These are phyloP conservation scores for Diplodia intermedia DNA, from an alignment of 2,329 filamentous ascomycete species.

Conservation along the genomic window DNA sequence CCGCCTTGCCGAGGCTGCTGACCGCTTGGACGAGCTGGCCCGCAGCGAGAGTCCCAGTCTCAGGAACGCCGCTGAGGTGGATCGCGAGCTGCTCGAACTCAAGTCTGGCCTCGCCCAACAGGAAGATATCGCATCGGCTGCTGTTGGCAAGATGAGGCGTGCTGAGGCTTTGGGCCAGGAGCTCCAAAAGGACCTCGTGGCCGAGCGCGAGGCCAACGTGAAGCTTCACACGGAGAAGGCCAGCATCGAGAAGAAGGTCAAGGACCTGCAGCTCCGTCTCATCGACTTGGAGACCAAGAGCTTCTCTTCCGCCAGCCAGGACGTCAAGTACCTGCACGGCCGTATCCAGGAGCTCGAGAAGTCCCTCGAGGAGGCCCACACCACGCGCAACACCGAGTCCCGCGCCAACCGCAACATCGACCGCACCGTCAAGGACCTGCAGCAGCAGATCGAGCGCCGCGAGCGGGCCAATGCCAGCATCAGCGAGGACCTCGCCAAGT, in stretches of 20 bases:
- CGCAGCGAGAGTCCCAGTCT: constrained; percentile 85
- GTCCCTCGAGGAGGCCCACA: constrained; percentile 83
- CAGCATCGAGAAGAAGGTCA: constrained; percentile 84
- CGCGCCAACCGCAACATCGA: constrained; percentile 91
- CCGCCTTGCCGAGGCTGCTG: constrained; percentile 83
- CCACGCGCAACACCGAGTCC: constrained; percentile 77
- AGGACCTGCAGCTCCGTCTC: constrained; percentile 86
- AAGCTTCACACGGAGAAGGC: constrained; percentile 90
- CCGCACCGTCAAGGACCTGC: constrained; percentile 90
- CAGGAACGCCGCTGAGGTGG: constrained; percentile 85
- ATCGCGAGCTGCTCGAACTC: constrained; percentile 87
- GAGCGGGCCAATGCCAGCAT: constrained; percentile 86
- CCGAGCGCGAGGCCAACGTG: constrained; percentile 81
- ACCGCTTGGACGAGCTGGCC: constrained; percentile 85
- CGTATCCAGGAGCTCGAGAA: constrained; percentile 95
- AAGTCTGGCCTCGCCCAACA: constrained; percentile 89
- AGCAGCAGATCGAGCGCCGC: constrained; percentile 88
- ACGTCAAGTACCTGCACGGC: constrained; percentile 93
- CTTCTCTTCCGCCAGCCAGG: constrained; percentile 91
- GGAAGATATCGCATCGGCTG: constrained; percentile 88
- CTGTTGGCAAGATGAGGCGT: constrained; percentile 95
- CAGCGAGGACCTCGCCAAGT: constrained; percentile 80
- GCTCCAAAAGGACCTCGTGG: constrained; percentile 89
- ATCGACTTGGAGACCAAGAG: constrained; percentile 97
- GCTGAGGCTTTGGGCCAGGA: constrained; percentile 87